These are phyloP conservation scores for Sphaerulina musiva DNA, from an alignment of 2,329 filamentous ascomycete species.

Conservation along the genomic window DNA sequence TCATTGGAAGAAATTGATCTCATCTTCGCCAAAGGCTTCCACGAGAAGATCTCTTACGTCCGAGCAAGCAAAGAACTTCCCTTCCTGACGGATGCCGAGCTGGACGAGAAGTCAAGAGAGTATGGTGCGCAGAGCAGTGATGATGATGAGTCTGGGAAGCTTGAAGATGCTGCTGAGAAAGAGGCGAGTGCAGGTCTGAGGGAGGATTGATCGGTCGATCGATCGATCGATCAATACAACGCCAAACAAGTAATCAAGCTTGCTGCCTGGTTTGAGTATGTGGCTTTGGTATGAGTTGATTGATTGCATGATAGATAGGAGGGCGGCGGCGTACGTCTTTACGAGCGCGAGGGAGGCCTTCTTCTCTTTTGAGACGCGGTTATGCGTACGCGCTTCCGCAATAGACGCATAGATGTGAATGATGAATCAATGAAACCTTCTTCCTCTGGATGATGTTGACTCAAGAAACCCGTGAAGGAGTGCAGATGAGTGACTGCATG, in stretches of 20 bases:
- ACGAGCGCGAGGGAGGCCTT: not conserved
- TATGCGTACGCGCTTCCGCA: slow-evolving; percentile 9
- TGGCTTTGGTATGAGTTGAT: too few relatives aligned
- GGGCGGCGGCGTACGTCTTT: too few relatives aligned
- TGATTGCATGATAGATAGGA: too few relatives aligned
- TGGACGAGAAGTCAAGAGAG: slow-evolving; percentile 27
- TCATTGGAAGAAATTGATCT: slow-evolving; percentile 34
- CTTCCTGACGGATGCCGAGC: slow-evolving; percentile 27
- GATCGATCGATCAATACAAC: too few relatives aligned
- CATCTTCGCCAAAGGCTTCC: slow-evolving; percentile 29
- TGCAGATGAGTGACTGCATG: too few relatives aligned
- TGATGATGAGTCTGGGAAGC: slow-evolving; percentile 32
- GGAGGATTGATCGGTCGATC: slow-evolving; percentile 12
- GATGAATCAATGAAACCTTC: not conserved
- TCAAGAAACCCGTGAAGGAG: too few relatives aligned
- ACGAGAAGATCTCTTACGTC: slow-evolving; percentile 32
- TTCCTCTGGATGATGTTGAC: not conserved
- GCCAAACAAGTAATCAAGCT: too few relatives aligned
- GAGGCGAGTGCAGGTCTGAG: slow-evolving; percentile 15
- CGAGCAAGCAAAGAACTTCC: slow-evolving; percentile 34
- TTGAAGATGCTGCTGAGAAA: slow-evolving; percentile 24
- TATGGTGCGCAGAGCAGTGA: slow-evolving; percentile 32
- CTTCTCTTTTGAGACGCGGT: slow-evolving; percentile 3
- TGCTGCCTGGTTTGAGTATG: too few relatives aligned
- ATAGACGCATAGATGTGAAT: slow-evolving; percentile 6